Conservation (phyloP, 305 asterid genomes). For the Stenogyne calaminthoides region DNA sequence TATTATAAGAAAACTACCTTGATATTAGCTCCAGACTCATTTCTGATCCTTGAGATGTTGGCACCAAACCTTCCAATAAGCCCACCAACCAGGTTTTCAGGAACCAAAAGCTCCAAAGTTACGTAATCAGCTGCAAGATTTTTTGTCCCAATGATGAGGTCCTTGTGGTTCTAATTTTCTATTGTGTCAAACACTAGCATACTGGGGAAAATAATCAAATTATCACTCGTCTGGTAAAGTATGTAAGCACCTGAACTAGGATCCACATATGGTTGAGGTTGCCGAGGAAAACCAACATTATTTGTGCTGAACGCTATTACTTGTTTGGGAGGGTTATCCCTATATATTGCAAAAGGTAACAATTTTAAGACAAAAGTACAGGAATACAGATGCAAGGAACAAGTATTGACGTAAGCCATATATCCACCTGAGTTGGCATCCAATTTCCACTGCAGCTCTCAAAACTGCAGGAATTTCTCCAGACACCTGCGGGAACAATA, state of each 20-base stretch:
- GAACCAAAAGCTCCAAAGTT: constrained; percentile 76
- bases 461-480: constrained; percentile 89
- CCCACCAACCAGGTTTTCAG: constrained; percentile 92
- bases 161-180: constrained; percentile 30
- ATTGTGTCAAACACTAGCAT: constrained; percentile 37
- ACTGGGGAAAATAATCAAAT: constrained; percentile 39
- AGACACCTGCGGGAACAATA: constrained; percentile 57
- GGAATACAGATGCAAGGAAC: not conserved
- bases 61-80: constrained; percentile 95
- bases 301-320: constrained; percentile 74
- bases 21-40: constrained; percentile 88
- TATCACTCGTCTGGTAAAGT: constrained; percentile 8
- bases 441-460: constrained; percentile 89
- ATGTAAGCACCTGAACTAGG: constrained; percentile 70
- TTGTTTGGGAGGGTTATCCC: constrained; percentile 92
- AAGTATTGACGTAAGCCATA: constrained; percentile 15
- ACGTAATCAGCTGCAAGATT: constrained; percentile 82
- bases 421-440: constrained; percentile 81
- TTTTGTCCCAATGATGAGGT: constrained; percentile 48
- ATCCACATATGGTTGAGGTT: constrained; percentile 60
- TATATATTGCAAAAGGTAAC: constrained; percentile 33
- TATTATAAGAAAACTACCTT: constrained; percentile 48
- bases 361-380: constrained; percentile 15
- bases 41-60: constrained; percentile 87
- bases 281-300: constrained; percentile 50